Base-by-base conservation (phyloP, 768 basidiomycete genomes). In the Mycena haematopus region DNA sequence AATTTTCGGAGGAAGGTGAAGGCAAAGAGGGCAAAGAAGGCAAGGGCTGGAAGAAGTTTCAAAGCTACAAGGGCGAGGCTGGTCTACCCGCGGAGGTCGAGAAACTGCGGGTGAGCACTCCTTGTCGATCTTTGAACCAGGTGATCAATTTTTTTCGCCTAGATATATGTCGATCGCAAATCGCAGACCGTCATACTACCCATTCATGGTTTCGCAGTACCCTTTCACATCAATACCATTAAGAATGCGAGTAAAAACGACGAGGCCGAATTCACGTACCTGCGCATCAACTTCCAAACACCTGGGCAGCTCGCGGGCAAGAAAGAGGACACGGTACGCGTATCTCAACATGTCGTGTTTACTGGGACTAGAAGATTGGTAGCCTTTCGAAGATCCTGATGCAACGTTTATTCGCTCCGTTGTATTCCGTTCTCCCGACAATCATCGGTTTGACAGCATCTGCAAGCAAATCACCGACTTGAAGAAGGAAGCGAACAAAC, bases 211-310 rank as follows among this genome's bases (percentile, higher is more conserved):
- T 98, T 91, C 69, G 94, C 95, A 0, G 95, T 96, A 0, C 95
- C 96, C 0, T 98, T 96, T 82, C 97, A 99, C 73, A 96, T 99
- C 77, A 96, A 96, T 72, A 95, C 95, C 1, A 94, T 99, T 66
- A 99, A 99, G 79, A 99, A 96, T 72, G 92, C 91, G 31, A 95
- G 92, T 80, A 99, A 99, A 79, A 97, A 86, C 66, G 96, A 99
- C 65, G 97, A 99, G 76, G 93, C 92, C 6, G 95, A 99, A 53
- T 92, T 89, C 73, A 96, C 95, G 0, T 94, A 93, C 70, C 83
- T 99, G 56, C 87, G 97, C 2, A 95, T 99, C 75, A 99, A 99
- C 77, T 98, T 99, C 79, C 95, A 98, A 75, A 97, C 96, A 0
- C 97, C 97, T 13, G 97, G 97, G 52, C 95, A 98, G 71, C 86